These are phyloP conservation scores for Penicillium pulvis DNA, from an alignment of 495 filamentous ascomycete genomes.

Conservation along the genomic window DNA sequence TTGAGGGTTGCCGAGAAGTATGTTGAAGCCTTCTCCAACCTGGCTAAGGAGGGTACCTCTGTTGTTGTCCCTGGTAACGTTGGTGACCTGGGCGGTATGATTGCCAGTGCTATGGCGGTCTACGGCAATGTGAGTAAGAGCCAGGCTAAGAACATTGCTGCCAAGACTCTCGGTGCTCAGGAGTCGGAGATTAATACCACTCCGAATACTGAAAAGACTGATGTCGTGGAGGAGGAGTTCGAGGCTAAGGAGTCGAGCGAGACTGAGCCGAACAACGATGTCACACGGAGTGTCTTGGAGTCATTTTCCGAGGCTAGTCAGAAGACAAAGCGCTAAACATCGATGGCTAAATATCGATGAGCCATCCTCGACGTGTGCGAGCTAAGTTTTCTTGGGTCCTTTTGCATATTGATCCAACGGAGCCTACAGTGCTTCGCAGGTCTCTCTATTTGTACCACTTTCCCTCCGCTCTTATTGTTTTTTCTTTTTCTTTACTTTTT, in stretches of 20 bases:
- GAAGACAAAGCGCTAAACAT: not conserved
- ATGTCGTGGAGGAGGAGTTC: not conserved
- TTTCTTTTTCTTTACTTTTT: conserved; percentile 7
- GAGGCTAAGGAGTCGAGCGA: conserved; percentile 11
- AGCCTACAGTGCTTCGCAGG: not conserved
- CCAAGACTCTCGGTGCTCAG: conserved; percentile 45
- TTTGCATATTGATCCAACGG: not conserved
- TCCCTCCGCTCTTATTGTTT: conserved; percentile 9
- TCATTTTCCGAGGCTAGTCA: conserved; percentile 49
- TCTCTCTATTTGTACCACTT: conserved; percentile 1
- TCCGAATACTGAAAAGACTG: not conserved
- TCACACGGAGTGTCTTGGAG: conserved; percentile 53
- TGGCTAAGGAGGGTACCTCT: conserved; percentile 91
- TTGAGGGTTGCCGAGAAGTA: conserved; percentile 96
- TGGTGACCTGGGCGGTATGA: conserved; percentile 96
- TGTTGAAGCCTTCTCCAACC: conserved; percentile 88
- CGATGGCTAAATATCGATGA: not conserved
- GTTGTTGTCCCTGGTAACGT: conserved; percentile 96
- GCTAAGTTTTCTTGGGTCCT: not conserved
- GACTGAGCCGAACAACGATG: conserved; percentile 17
- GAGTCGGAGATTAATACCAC: conserved; percentile 1
- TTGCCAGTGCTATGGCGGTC: conserved; percentile 91
- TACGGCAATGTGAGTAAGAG: conserved; percentile 90
- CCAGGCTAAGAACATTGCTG: conserved; percentile 72
- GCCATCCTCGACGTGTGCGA: not conserved